phyloP scores from a whole-genome alignment of 176 grass and related monocot genomes.

The Dactylis glomerata region DNA sequence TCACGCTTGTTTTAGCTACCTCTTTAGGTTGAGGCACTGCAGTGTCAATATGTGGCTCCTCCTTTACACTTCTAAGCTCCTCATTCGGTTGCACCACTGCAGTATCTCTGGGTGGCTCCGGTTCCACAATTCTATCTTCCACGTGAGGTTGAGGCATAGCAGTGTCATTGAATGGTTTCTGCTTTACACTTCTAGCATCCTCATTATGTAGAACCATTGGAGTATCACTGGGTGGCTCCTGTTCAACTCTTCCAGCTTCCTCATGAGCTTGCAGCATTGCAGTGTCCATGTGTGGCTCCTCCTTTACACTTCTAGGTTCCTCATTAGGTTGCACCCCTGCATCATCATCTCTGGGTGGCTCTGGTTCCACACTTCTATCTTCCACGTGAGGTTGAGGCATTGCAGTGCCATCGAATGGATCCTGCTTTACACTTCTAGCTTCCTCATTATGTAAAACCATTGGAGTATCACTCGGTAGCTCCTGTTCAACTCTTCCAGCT shows the following conservation, averaged over 20 bases:
- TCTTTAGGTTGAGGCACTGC: too few species aligned
- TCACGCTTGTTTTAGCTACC: too few species aligned
- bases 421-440: not conserved
- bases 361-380: not conserved
- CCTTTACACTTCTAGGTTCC: not conserved
- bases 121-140: not conserved
- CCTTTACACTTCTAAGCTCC: too few species aligned
- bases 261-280: too few species aligned
- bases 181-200: conserved; percentile 13
- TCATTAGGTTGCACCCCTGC: not conserved
- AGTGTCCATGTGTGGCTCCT: too few species aligned
- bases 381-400: not conserved
- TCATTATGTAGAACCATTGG: not conserved
- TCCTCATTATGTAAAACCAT: not conserved
- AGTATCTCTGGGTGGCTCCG: conserved; percentile 6
- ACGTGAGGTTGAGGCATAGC: not conserved
- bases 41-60: too few species aligned
- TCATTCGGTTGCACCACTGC: not conserved
- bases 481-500: not conserved
- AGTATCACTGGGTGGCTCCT: not conserved
- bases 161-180: not conserved
- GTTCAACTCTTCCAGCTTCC: not conserved
- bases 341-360: not conserved
- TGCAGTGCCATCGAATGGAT: not conserved
- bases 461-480: not conserved